Conservation (phyloP, 495 filamentous ascomycete species). For the Talaromyces adpressus region DNA sequence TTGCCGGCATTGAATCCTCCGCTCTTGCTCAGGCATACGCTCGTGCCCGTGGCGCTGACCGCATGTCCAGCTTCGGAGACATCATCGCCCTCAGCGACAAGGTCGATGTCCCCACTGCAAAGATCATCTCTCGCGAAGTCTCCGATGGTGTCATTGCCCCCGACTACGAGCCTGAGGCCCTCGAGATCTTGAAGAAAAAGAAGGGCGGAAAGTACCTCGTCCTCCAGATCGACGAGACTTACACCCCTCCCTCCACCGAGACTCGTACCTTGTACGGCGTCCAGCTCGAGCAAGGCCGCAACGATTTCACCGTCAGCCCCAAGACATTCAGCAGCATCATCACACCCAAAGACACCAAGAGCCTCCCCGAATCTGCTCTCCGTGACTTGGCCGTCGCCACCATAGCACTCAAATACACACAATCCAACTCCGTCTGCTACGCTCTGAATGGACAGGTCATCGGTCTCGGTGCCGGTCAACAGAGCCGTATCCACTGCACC, state of each 20-base stretch:
- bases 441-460: constrained; percentile 91
- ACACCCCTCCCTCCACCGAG: constrained; percentile 69
- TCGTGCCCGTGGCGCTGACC: constrained; percentile 86
- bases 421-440: constrained; percentile 98
- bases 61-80: constrained; percentile 97
- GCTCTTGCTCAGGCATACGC: constrained; percentile 89
- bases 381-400: constrained; percentile 93
- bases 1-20: constrained; percentile 77
- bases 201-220: constrained; percentile 96
- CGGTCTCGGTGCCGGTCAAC: constrained; percentile 91
- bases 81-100: constrained; percentile 87
- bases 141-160: constrained; percentile 95
- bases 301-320: constrained; percentile 80
- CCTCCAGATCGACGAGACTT: constrained; percentile 86
- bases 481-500: constrained; percentile 97
- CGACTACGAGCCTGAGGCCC: constrained; percentile 71
- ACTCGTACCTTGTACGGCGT: constrained; percentile 83
- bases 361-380: constrained; percentile 71
- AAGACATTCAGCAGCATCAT: constrained; percentile 78
- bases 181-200: constrained; percentile 93
- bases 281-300: constrained; percentile 78
- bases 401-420: constrained; percentile 95
- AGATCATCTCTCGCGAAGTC: constrained; percentile 95
- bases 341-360: constrained; percentile 66
- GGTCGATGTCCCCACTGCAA: constrained; percentile 85